phyloP scores from a whole-genome alignment of 2,329 filamentous ascomycete species.

The Bisporella sp. region DNA sequence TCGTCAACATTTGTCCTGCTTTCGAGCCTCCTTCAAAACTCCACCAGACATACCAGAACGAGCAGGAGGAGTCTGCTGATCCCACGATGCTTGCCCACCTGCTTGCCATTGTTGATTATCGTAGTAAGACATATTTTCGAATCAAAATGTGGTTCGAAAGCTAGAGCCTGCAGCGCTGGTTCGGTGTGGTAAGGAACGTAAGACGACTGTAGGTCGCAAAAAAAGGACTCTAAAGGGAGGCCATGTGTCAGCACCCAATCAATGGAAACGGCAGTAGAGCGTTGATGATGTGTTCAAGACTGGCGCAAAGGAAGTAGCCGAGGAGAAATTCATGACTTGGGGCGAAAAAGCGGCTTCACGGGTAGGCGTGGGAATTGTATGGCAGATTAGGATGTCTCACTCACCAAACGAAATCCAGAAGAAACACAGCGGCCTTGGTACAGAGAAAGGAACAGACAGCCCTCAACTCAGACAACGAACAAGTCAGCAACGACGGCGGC shows the following conservation, averaged over 20 bases:
- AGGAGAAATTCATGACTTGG: background rate
- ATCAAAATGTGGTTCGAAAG: constrained; percentile 25
- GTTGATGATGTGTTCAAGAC: background rate
- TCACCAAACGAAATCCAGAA: constrained; percentile 19
- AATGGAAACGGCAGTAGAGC: background rate
- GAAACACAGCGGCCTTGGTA: constrained; percentile 8
- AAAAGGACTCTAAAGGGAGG: constrained; percentile 2
- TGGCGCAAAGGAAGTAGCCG: background rate
- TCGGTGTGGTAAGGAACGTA: constrained; percentile 27
- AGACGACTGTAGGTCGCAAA: constrained; percentile 21
- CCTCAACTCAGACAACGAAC: too few species aligned
- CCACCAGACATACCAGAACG: constrained; percentile 54
- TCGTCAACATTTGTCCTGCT: background rate
- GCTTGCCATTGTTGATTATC: constrained; percentile 60
- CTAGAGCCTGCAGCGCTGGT: constrained; percentile 24
- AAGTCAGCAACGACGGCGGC: too few species aligned
- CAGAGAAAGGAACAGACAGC: constrained; percentile 19
- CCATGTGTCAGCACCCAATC: background rate
- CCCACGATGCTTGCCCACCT: constrained; percentile 56
- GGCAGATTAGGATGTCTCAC: constrained; percentile 1
- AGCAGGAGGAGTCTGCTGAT: constrained; percentile 64
- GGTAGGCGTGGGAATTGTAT: background rate
- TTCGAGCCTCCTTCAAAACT: background rate
- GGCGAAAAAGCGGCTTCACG: background rate
- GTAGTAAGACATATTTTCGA: constrained; percentile 57